These are phyloP conservation scores for Tulasnella sp. DNA, from an alignment of 768 basidiomycete species.

Conservation along the genomic window DNA sequence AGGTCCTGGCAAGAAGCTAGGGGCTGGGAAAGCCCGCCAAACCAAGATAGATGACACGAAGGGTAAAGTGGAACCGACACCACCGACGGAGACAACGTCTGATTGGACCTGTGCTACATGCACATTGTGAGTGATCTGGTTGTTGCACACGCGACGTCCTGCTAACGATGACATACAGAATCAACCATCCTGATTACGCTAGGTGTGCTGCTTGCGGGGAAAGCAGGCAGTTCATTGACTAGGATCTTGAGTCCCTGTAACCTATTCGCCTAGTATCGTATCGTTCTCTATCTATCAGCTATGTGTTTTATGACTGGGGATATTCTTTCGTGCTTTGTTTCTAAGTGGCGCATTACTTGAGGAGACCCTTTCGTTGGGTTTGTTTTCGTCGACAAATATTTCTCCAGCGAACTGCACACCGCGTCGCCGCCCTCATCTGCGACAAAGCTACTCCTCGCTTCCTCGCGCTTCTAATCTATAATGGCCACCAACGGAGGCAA, in stretches of 20 bases:
- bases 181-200: slow-evolving; percentile 21
- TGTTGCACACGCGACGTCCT: background rate
- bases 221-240: background rate
- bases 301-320: background rate
- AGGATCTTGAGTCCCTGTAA: background rate
- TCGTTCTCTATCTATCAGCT: background rate
- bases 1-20: slow-evolving; percentile 18
- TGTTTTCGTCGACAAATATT: slow-evolving; percentile 12
- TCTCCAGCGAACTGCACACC: background rate
- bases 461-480: background rate
- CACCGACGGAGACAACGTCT: background rate
- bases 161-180: background rate
- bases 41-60: background rate
- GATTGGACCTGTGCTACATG: slow-evolving; percentile 59
- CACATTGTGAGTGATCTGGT: slow-evolving; percentile 52
- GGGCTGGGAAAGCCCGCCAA: background rate
- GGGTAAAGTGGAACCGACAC: background rate
- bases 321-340: background rate
- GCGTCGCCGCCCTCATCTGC: background rate
- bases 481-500: slow-evolving; percentile 11
- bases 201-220: slow-evolving; percentile 20
- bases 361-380: slow-evolving; percentile 3
- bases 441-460: background rate
- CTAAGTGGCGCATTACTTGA: background rate
- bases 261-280: background rate